Conservation (phyloP, 2,329 filamentous ascomycete species). For the Hirsutella thompsonii region DNA sequence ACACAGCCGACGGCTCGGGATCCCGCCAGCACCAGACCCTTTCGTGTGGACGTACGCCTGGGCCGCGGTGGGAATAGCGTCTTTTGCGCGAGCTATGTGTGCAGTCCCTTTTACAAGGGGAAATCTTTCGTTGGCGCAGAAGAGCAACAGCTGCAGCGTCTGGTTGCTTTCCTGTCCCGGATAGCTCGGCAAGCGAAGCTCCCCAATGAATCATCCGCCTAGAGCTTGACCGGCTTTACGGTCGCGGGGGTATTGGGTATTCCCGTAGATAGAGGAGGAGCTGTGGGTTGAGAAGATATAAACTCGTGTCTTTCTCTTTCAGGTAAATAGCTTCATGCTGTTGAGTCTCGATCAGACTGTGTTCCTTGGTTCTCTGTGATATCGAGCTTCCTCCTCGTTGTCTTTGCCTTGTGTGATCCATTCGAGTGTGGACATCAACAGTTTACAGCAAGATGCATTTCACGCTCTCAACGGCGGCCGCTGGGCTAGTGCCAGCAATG, state of each 20-base stretch:
- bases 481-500: not conserved
- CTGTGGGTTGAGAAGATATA: no score
- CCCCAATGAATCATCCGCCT: no score
- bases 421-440: not conserved
- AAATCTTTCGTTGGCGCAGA: not conserved
- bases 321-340: no score
- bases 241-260: no score
- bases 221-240: not conserved
- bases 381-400: not conserved
- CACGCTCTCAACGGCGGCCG: not conserved
- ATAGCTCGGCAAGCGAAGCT: no score
- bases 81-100: not conserved
- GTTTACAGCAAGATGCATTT: not conserved
- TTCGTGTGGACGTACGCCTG: not conserved
- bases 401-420: not conserved
- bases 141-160: no score
- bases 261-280: no score
- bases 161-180: no score
- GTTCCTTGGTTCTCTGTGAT: not conserved
- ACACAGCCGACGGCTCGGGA: not conserved
- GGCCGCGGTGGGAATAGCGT: not conserved
- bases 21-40: not conserved
- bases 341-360: no score
- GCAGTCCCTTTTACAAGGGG: not conserved
- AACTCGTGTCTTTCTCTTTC: no score